Evolutionary conservation across 768 basidiomycete genomes (phyloP).

Genomic region (Serendipita sp.): DNA sequence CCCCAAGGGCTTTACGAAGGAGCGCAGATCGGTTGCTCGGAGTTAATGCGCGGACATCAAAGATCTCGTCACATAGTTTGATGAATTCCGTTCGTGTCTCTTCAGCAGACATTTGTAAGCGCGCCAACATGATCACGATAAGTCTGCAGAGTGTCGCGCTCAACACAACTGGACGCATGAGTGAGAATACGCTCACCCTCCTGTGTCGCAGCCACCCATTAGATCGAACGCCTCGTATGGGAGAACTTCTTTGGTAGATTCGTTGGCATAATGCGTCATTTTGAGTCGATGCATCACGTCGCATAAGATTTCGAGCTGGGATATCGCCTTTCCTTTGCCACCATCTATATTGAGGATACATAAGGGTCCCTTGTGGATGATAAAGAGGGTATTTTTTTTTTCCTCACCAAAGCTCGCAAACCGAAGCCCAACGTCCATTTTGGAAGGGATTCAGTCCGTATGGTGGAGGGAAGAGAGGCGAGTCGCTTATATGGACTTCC

Average conservation of each 20-base stretch:
- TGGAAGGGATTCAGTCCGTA: no score
- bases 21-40: background rate
- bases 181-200: constrained; percentile 14
- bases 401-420: no score
- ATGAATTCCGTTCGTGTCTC: background rate
- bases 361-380: no score
- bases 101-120: constrained; percentile 4
- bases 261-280: background rate
- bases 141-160: background rate
- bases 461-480: no score
- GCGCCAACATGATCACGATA: constrained; percentile 9
- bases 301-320: background rate
- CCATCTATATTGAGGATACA: background rate
- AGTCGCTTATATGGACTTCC: no score
- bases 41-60: background rate
- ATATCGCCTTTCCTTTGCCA: background rate
- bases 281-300: background rate
- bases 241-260: background rate
- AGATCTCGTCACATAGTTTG: background rate
- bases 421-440: no score
- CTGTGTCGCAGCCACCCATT: constrained; percentile 18
- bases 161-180: background rate
- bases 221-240: constrained; percentile 19
- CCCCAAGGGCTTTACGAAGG: background rate
- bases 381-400: no score